A percentile compares a stretch with the other conserved stretches of the same genome.
These are phyloP conservation scores for Calcarisporium arbuscula DNA, from an alignment of 2,329 filamentous ascomycete genomes.

Conservation along the genomic window DNA sequence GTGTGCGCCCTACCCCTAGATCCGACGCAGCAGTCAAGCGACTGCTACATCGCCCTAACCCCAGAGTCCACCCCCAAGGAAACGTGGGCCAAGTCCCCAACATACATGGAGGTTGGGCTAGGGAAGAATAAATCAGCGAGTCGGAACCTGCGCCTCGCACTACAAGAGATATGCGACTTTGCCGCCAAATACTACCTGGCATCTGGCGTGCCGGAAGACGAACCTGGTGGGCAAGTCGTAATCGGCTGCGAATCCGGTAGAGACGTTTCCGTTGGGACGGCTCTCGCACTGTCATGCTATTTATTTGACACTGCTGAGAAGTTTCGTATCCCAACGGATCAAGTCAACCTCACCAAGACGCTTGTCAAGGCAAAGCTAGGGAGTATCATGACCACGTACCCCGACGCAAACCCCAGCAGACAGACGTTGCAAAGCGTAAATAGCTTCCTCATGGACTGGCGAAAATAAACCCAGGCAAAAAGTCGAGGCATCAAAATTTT, in stretches of 20 bases:
- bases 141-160: slow-evolving; percentile 68
- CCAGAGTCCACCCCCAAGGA: slow-evolving; percentile 38
- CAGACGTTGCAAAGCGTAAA: slow-evolving; percentile 88
- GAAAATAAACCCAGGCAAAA: slow-evolving; percentile 16
- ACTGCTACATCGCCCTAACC: slow-evolving; percentile 37
- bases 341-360: slow-evolving; percentile 56
- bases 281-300: slow-evolving; percentile 69
- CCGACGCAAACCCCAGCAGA: slow-evolving; percentile 76
- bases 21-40: slow-evolving; percentile 5
- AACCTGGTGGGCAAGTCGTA: slow-evolving; percentile 30
- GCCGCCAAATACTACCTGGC: slow-evolving; percentile 31
- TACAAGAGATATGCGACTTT: slow-evolving; percentile 58
- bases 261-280: slow-evolving; percentile 73
- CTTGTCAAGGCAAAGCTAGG: slow-evolving; percentile 71
- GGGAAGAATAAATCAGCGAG: slow-evolving; percentile 71
- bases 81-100: slow-evolving; percentile 29
- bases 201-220: background rate
- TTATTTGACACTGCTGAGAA: slow-evolving; percentile 61
- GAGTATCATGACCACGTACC: slow-evolving; percentile 74
- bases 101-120: slow-evolving; percentile 53
- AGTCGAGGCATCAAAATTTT: slow-evolving; percentile 6
- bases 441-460: slow-evolving; percentile 70
- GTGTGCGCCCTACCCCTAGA: slow-evolving; percentile 28
- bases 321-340: slow-evolving; percentile 17
- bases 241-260: slow-evolving; percentile 71